Percentiles rank a stretch among this genome's conserved stretches.
phyloP scores from a whole-genome alignment of 2,329 filamentous ascomycete species.

The Botryotinia narcissicola region DNA sequence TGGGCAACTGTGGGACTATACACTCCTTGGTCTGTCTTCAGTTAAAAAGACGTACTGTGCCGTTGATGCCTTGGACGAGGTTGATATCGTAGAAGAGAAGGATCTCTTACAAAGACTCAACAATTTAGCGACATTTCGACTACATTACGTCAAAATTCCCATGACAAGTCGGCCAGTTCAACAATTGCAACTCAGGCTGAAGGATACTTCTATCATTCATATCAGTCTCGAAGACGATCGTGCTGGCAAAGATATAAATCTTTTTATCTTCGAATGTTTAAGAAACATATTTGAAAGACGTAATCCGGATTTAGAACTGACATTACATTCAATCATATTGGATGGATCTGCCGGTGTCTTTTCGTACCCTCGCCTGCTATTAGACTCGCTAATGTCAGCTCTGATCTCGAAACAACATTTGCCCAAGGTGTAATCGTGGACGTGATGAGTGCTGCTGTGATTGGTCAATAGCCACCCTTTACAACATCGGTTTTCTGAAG shows the following conservation, averaged over 20 bases:
- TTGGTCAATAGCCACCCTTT: not conserved
- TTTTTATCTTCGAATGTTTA: not conserved
- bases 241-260: constrained; percentile 41
- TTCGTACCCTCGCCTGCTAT: constrained; percentile 5
- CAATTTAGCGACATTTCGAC: constrained; percentile 36
- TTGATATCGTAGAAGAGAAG: constrained; percentile 40
- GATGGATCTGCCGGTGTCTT: not conserved
- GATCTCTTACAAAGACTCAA: constrained; percentile 40
- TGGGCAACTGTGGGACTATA: constrained; percentile 36
- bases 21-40: constrained; percentile 28
- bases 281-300: not conserved
- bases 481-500: not conserved
- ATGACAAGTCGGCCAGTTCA: constrained; percentile 44
- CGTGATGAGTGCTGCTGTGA: not conserved
- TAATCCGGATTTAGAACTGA: not conserved
- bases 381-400: not conserved
- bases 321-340: not conserved
- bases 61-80: constrained; percentile 51
- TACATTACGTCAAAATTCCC: constrained; percentile 42
- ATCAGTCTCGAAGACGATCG: constrained; percentile 40
- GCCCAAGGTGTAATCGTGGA: not conserved
- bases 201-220: constrained; percentile 30
- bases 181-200: constrained; percentile 38
- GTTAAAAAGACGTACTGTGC: constrained; percentile 42
- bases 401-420: not conserved